phyloP scores from a whole-genome alignment of 2,329 filamentous ascomycete genomes.

The Bertia moriformis region DNA sequence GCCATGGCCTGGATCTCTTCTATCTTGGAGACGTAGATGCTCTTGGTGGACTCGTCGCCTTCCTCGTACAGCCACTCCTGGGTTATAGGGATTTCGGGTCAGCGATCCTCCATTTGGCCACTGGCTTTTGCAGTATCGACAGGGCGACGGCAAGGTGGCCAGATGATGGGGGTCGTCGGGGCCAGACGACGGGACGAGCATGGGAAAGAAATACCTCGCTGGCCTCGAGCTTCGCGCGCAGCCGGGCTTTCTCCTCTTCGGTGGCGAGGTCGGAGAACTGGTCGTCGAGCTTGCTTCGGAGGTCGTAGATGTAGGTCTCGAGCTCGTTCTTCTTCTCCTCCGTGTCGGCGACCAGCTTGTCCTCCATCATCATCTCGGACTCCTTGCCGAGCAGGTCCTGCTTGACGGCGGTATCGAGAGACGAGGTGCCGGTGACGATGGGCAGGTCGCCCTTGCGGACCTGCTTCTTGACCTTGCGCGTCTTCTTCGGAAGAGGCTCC shows the following conservation, averaged over 20 bases:
- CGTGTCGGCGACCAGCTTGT: constrained; percentile 95
- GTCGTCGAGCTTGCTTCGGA: constrained; percentile 88
- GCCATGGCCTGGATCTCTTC: constrained; percentile 86
- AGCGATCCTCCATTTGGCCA: too few relatives aligned
- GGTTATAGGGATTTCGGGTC: too few relatives aligned
- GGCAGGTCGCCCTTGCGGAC: constrained; percentile 92
- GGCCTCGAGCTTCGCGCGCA: constrained; percentile 69
- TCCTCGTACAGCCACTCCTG: constrained; percentile 98
- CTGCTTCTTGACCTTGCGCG: constrained; percentile 97
- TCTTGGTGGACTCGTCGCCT: constrained; percentile 86
- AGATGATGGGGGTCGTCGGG: constrained; percentile 2
- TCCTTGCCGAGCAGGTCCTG: constrained; percentile 65
- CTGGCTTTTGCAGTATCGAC: too few relatives aligned
- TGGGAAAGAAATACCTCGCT: too few relatives aligned
- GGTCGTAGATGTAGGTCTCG: constrained; percentile 91
- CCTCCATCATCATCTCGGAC: constrained; percentile 84
- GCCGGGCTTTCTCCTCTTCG: constrained; percentile 81
- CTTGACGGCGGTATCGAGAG: constrained; percentile 58
- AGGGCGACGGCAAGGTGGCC: neutral
- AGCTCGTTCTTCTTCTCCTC: constrained; percentile 99
- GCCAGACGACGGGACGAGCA: constrained; percentile 16
- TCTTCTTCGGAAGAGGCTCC: constrained; percentile 60
- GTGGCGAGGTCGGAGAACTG: constrained; percentile 76
- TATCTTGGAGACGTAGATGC: constrained; percentile 83
- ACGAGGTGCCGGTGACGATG: constrained; percentile 68